Evolutionary conservation across 495 filamentous ascomycete genomes (phyloP).

Genomic region (Tuber umbilicatum): DNA sequence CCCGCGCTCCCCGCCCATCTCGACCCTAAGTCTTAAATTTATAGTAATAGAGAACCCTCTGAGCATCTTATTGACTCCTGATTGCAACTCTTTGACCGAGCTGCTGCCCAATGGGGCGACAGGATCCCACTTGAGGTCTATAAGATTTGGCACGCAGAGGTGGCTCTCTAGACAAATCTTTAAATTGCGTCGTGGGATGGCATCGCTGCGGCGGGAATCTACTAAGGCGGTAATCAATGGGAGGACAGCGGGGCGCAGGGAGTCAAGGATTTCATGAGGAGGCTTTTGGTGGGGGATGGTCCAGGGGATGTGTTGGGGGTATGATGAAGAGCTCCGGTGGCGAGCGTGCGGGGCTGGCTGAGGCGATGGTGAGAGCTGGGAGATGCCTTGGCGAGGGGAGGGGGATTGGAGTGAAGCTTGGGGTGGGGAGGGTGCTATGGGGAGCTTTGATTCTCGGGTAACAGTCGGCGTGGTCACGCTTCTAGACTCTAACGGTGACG

Average conservation of each 20-base stretch:
- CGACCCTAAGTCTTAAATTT: not conserved
- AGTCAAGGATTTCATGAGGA: not conserved
- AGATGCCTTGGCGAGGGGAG: not conserved
- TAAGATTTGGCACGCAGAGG: not conserved
- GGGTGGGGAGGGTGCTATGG: not conserved
- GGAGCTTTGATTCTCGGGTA: not conserved
- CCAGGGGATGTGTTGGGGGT: not conserved
- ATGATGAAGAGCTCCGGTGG: not conserved
- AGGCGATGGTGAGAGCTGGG: not conserved
- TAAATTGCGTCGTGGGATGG: conserved; percentile 3
- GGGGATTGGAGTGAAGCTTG: not conserved
- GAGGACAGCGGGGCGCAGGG: not conserved
- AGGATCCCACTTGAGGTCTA: conserved; percentile 2
- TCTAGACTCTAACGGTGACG: not conserved
- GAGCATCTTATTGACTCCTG: not conserved
- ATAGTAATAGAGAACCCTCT: not conserved
- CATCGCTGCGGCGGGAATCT: not conserved
- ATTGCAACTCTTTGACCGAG: not conserved
- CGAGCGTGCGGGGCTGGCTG: not conserved
- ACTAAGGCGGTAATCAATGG: not conserved
- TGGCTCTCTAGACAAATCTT: conserved; percentile 2
- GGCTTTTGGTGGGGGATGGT: not conserved
- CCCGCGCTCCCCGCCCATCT: not conserved
- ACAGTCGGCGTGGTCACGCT: not conserved
- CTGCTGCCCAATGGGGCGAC: not conserved